Conservation (phyloP, 2,329 filamentous ascomycete species). For the Penicillium aurantiogriseum region DNA sequence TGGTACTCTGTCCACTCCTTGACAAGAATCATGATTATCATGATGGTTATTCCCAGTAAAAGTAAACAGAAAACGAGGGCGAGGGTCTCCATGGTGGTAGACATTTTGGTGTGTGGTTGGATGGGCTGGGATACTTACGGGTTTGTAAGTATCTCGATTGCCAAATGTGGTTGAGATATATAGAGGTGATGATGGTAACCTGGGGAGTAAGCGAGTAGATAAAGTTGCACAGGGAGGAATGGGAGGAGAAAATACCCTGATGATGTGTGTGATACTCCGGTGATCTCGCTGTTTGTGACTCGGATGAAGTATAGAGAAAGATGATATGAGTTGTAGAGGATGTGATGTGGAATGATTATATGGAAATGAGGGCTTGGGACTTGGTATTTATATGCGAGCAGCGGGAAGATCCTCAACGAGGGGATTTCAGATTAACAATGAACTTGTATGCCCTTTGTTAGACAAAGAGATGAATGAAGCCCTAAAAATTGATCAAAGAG, state of each 20-base stretch:
- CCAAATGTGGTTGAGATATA: not conserved
- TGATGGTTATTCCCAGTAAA: not conserved
- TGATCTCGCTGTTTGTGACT: not conserved
- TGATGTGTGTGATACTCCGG: not conserved
- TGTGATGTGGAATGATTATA: not conserved
- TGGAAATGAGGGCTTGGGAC: not conserved
- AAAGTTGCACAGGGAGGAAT: not conserved
- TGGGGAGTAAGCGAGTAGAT: not conserved
- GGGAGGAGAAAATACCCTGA: not conserved
- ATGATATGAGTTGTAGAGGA: not conserved
- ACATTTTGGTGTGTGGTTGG: not conserved
- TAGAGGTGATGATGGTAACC: not conserved
- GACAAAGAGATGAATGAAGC: not conserved
- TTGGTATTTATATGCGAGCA: slow-evolving; percentile 2
- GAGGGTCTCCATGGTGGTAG: not conserved
- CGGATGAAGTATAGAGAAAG: not conserved
- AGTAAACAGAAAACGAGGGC: not conserved
- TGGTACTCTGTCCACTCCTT: slow-evolving; percentile 9
- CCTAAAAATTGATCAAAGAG: not conserved
- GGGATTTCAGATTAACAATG: not conserved
- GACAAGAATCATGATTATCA: slow-evolving; percentile 6
- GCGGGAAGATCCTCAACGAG: not conserved
- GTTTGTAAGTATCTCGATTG: not conserved
- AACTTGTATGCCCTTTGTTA: not conserved
- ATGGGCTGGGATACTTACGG: not conserved